Evolutionary conservation across 371 early-diverging fungal genomes (phyloP), one percentile per base, ranked within the genome.

Genomic region (Apophysomyces sp.): DNA sequence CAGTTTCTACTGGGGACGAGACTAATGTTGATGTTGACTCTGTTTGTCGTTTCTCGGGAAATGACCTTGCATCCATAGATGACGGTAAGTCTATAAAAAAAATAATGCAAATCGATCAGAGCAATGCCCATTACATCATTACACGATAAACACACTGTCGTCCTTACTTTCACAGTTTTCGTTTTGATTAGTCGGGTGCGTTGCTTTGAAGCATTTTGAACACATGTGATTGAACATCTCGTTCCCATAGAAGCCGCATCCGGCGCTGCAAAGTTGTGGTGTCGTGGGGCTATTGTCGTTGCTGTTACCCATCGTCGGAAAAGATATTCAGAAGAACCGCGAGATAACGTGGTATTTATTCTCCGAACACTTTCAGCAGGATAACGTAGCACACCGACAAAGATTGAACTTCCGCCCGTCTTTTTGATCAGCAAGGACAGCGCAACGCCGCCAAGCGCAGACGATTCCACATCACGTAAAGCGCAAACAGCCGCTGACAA

Each of bases 201-300:
- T 24, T 15, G 54, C 65, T 68, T 89, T 90, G 76, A 80, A 92
- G 76, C 93, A 93, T 68, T 90, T 86, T 11, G 92, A 91, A 76
- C 93, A 93, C 87, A 92, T 86, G 71, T 88, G 80, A 66, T 88
- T 85, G 68, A 81, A 88, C 52, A 87, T 72, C 41, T 65, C 62
- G 54, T 58, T 81, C 3, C 77, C 87, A 67, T 84, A 89, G 63
- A 87, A 87, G 6, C 88, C 88, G 66, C 89, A 89, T 41, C 86
- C 86, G 44, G 85, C 85, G 27, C 68, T 78, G 67, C 89, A 89
- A 55, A 79, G 76, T 36, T 74, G 65, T 39, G 82, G 78, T 51
- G 72, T 49, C 67, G 83, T 78, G 32, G 79, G 64, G 55, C 71
- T 72, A 60, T 78, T 76, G 69, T 84, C 24, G 49, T 44, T 44